Base-by-base conservation (phyloP, 805 yeast species). In the Kodamaea sagamina region DNA sequence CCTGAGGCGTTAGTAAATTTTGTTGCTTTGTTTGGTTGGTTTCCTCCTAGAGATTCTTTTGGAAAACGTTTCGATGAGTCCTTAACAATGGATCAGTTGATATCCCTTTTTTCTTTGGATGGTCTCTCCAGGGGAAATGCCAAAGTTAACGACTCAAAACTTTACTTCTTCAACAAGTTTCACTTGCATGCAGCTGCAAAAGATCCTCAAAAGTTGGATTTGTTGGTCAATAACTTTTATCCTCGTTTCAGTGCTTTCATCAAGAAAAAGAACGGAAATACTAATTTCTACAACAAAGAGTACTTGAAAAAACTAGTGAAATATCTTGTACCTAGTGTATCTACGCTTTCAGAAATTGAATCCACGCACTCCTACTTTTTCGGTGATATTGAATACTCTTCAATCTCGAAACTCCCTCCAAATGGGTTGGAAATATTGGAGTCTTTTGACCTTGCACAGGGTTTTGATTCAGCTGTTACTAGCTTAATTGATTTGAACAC, bases 11-110 rank as follows among this genome's bases (percentile, higher is more conserved):
- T 93, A 29, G 68, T 87, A 5, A 93, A 93, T 55, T 93, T 89
- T 61, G 84, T 84, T 32, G 96, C 92, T 0, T 69, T 93, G 45
- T 86, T 89, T 62, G 99, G 99, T 0, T 93, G 99, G 99, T 77
- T 96, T 4, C 95, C 97, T 3, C 79, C 81, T 4, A 71, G 87
- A 48, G 67, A 66, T 4, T 58, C 57, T 2, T 61, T 71, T 7
- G 79, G 83, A 2, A 69, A 71, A 21, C 67, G 74, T 18, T 58
- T 63, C 0, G 74, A 72, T 40, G 92, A 84, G 54, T 65, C 80
- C 6, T 74, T 77, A 64, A 53, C 63, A 0, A 54, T 84, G 47
- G 50, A 68, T 1, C 79, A 85, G 25, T 62, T 90, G 42, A 77
- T 72, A 9, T 48, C 69, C 19, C 47, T 61, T 17, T 93, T 93